These are phyloP conservation scores for Hemileccinum rubropunctum DNA, from an alignment of 768 basidiomycete genomes.

Conservation along the genomic window DNA sequence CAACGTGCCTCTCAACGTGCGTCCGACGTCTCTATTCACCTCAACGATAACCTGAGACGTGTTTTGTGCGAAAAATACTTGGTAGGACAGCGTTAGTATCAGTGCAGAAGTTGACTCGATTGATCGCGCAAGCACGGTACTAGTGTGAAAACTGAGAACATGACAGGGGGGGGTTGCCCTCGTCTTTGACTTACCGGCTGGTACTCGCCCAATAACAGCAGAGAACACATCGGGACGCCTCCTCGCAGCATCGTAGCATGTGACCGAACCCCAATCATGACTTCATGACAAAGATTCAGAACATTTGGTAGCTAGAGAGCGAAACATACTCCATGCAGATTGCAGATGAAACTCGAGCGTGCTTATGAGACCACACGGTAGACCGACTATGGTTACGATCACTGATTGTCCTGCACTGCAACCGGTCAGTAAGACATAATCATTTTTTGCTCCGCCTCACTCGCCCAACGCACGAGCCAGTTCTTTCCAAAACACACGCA, in stretches of 20 bases:
- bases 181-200: conserved; percentile 47
- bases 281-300: conserved; percentile 31
- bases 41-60: conserved; percentile 50
- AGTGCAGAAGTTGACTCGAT: conserved; percentile 36
- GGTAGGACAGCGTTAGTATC: conserved; percentile 60
- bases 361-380: conserved; percentile 15
- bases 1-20: conserved; percentile 56
- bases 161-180: background rate
- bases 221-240: conserved; percentile 62
- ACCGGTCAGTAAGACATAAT: too few relatives aligned
- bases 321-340: conserved; percentile 60
- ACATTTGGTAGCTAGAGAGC: background rate
- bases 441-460: conserved; percentile 92
- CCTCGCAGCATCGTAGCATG: conserved; percentile 69
- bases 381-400: too few relatives aligned
- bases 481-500: conserved; percentile 42
- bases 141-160: conserved; percentile 24
- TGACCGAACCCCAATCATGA: conserved; percentile 73
- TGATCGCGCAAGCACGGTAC: conserved; percentile 58
- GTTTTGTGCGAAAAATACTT: conserved; percentile 55
- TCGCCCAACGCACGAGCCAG: conserved; percentile 79
- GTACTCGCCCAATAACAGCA: conserved; percentile 55
- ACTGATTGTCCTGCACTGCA: too few relatives aligned
- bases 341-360: conserved; percentile 46
- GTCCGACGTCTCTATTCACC: conserved; percentile 52